A percentile compares a stretch with the other conserved stretches of the same genome.
phyloP scores from a whole-genome alignment of 345 rosid genomes.

The Trapa incisa region DNA sequence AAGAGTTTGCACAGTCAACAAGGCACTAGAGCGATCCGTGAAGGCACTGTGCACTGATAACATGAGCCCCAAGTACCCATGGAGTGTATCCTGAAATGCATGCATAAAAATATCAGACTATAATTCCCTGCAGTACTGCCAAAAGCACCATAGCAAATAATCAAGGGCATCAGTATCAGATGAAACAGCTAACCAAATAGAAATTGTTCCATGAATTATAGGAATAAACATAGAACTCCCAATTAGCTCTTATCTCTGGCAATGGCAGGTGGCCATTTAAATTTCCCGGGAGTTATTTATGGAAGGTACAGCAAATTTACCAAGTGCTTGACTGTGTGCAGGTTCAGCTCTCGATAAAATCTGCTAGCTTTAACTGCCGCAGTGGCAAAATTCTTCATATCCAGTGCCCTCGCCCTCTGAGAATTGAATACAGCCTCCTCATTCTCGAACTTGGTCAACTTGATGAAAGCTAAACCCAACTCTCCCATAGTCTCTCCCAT shows the following conservation, averaged over 20 bases:
- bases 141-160: slow-evolving; percentile 2
- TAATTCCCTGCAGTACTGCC: slow-evolving; percentile 4
- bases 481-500: slow-evolving; percentile 97
- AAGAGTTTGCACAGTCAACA: slow-evolving; percentile 88
- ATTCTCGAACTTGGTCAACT: slow-evolving; percentile 80
- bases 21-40: slow-evolving; percentile 73
- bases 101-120: not conserved
- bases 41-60: slow-evolving; percentile 82
- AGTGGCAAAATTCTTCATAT: slow-evolving; percentile 85
- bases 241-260: not conserved
- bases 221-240: not conserved
- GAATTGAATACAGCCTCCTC: slow-evolving; percentile 71
- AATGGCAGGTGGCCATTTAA: not conserved
- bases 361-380: slow-evolving; percentile 97
- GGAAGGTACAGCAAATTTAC: slow-evolving; percentile 22
- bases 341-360: slow-evolving; percentile 75
- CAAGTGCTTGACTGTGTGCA: slow-evolving; percentile 90
- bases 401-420: slow-evolving; percentile 65
- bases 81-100: slow-evolving; percentile 64
- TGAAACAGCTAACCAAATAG: not conserved
- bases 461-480: slow-evolving; percentile 75
- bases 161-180: not conserved
- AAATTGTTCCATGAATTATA: not conserved
- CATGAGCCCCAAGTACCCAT: slow-evolving; percentile 86
- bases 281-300: not conserved